phyloP scores from a whole-genome alignment of 1,284 basidiomycete genomes.

The Takashimella tepidaria region DNA sequence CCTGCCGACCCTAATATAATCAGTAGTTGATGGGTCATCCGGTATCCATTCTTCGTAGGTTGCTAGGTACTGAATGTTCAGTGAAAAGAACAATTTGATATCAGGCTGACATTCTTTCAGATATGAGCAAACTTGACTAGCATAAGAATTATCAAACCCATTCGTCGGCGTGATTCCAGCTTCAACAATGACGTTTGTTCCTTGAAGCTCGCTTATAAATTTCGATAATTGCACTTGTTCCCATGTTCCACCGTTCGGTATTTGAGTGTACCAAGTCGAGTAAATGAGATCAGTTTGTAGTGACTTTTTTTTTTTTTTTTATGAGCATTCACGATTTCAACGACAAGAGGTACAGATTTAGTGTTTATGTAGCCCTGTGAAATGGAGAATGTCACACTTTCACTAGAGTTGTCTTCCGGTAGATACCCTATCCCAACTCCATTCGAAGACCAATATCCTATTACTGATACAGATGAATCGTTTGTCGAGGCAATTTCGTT shows the following conservation, averaged over 20 bases:
- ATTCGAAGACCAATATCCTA: not conserved
- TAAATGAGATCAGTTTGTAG: not conserved
- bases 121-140: not conserved
- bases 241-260: not conserved
- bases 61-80: not conserved
- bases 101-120: conserved; percentile 2
- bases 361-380: not conserved
- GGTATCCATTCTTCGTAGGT: conserved; percentile 1
- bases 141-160: not conserved
- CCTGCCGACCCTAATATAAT: conserved; percentile 1
- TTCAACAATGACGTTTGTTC: not conserved
- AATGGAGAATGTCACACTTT: not conserved
- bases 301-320: too few relatives aligned
- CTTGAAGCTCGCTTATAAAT: not conserved
- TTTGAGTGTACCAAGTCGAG: not conserved
- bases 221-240: not conserved
- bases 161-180: not conserved
- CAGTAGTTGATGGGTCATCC: not conserved
- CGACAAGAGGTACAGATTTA: not conserved
- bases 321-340: not conserved
- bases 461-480: not conserved
- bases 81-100: conserved; percentile 4
- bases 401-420: not conserved
- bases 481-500: too few relatives aligned
- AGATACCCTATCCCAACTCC: not conserved